Evolutionary conservation across 495 filamentous ascomycete species (phyloP).

Genomic region (Talaromyces trachyspermus): DNA sequence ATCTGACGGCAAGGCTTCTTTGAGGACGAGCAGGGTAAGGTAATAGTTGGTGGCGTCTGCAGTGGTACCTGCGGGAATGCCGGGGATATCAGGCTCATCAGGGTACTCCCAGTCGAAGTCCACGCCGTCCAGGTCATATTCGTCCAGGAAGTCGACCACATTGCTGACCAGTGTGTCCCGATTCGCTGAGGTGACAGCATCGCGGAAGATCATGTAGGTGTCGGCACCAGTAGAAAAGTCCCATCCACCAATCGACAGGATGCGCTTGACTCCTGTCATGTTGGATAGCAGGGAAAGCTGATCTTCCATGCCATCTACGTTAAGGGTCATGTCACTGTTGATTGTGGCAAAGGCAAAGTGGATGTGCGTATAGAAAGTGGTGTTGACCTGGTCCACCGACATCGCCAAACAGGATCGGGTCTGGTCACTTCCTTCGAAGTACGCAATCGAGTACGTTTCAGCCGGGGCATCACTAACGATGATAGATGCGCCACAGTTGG

Average conservation of each 20-base stretch:
- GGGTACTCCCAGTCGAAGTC: slow-evolving; percentile 19
- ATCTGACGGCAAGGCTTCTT: slow-evolving; percentile 4
- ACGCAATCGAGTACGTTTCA: slow-evolving; percentile 7
- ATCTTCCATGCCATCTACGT: slow-evolving; percentile 8
- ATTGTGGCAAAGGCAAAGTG: slow-evolving; percentile 29
- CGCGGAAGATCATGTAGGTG: slow-evolving; percentile 23
- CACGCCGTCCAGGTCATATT: slow-evolving; percentile 17
- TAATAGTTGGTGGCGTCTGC: slow-evolving; percentile 19
- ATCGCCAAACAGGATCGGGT: slow-evolving; percentile 6
- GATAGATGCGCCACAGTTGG: slow-evolving; percentile 38
- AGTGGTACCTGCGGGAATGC: slow-evolving; percentile 14
- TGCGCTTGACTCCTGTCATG: slow-evolving; percentile 16
- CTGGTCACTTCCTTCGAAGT: slow-evolving; percentile 13
- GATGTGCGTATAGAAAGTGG: slow-evolving; percentile 25
- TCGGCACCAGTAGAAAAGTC: slow-evolving; percentile 20
- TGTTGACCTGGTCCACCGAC: not conserved
- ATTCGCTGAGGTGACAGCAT: slow-evolving; percentile 19
- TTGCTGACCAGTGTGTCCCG: slow-evolving; percentile 21
- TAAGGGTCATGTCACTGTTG: slow-evolving; percentile 11
- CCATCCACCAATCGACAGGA: slow-evolving; percentile 35
- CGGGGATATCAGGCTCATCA: slow-evolving; percentile 20
- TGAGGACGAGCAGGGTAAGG: slow-evolving; percentile 2
- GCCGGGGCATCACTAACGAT: slow-evolving; percentile 13
- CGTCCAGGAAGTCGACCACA: slow-evolving; percentile 18
- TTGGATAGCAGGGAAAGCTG: slow-evolving; percentile 14